Percentiles rank a stretch among this genome's conserved stretches.
Conservation (phyloP, 352 stramenopile genomes). For the Phytophthora quininea region DNA sequence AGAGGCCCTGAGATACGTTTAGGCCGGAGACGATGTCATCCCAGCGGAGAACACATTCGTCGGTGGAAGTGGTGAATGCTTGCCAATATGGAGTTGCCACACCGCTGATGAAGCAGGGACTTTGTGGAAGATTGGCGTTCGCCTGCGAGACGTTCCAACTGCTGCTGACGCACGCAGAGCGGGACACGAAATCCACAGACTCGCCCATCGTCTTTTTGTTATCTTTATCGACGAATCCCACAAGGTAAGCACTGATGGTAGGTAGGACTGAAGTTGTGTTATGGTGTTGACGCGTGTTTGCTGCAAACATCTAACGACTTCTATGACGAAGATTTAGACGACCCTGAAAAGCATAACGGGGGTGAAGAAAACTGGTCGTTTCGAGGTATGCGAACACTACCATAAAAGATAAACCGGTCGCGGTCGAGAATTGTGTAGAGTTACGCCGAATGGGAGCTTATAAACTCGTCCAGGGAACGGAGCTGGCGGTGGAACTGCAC, state of each 20-base stretch:
- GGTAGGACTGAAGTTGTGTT: background rate
- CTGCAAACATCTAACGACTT: constrained; percentile 40
- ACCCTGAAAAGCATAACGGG: constrained; percentile 29
- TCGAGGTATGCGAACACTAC: constrained; percentile 2
- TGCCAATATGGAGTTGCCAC: constrained; percentile 49
- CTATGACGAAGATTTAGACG: constrained; percentile 27
- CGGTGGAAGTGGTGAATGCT: constrained; percentile 45
- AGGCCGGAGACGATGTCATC: constrained; percentile 46
- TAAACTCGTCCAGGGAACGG: constrained; percentile 26
- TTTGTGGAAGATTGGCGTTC: constrained; percentile 52
- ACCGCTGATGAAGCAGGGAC: constrained; percentile 50
- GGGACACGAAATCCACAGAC: constrained; percentile 54
- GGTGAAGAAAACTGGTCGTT: constrained; percentile 13
- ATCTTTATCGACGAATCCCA: constrained; percentile 68
- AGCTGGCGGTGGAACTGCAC: no score
- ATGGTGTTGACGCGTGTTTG: background rate
- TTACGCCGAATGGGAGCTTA: constrained; percentile 38
- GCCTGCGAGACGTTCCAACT: constrained; percentile 61
- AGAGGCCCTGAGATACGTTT: constrained; percentile 56
- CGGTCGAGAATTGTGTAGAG: background rate
- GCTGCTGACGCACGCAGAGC: constrained; percentile 40
- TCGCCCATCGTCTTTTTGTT: constrained; percentile 60
- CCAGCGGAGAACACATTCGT: constrained; percentile 53
- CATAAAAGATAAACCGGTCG: no score
- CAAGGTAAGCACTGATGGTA: constrained; percentile 38